A percentile compares a stretch with the other conserved stretches of the same genome.
Evolutionary conservation across 768 basidiomycete species (phyloP).

Genomic region (Tubosaeta brunneosetosa): DNA sequence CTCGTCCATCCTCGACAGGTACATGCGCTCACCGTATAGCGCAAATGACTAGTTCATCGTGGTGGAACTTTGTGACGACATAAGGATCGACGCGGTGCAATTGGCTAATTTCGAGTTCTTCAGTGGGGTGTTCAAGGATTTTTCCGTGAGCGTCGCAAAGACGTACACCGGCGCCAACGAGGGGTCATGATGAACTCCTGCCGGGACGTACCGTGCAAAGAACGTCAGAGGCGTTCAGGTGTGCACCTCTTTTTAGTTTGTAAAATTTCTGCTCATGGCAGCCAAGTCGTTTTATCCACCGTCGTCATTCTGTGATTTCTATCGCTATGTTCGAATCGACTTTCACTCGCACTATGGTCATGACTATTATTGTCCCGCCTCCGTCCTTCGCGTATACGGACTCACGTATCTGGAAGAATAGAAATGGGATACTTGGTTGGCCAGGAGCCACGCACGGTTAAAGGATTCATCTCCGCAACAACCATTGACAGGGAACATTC

Average conservation of each 20-base stretch:
- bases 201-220: slow-evolving; percentile 80
- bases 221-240: slow-evolving; percentile 92
- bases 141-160: slow-evolving; percentile 83
- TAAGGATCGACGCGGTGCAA: slow-evolving; percentile 94
- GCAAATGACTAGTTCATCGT: slow-evolving; percentile 69
- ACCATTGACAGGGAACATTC: slow-evolving; percentile 20
- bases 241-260: slow-evolving; percentile 21
- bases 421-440: slow-evolving; percentile 87
- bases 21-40: slow-evolving; percentile 94
- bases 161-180: slow-evolving; percentile 59
- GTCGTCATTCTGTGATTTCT: slow-evolving; percentile 73
- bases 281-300: slow-evolving; percentile 76
- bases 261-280: neutral
- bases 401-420: slow-evolving; percentile 96
- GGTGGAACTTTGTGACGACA: slow-evolving; percentile 95
- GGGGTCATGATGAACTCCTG: too few relatives aligned
- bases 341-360: slow-evolving; percentile 90
- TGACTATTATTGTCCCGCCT: slow-evolving; percentile 96
- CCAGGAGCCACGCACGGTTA: slow-evolving; percentile 52
- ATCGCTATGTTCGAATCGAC: slow-evolving; percentile 90
- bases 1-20: slow-evolving; percentile 82
- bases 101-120: slow-evolving; percentile 98
- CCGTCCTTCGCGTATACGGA: slow-evolving; percentile 80
- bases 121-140: slow-evolving; percentile 91
- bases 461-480: slow-evolving; percentile 26